A percentile compares a stretch with the other conserved stretches of the same genome.
These are phyloP conservation scores for Colletotrichum sp. DNA, from an alignment of 2,329 filamentous ascomycete genomes.

Conservation along the genomic window DNA sequence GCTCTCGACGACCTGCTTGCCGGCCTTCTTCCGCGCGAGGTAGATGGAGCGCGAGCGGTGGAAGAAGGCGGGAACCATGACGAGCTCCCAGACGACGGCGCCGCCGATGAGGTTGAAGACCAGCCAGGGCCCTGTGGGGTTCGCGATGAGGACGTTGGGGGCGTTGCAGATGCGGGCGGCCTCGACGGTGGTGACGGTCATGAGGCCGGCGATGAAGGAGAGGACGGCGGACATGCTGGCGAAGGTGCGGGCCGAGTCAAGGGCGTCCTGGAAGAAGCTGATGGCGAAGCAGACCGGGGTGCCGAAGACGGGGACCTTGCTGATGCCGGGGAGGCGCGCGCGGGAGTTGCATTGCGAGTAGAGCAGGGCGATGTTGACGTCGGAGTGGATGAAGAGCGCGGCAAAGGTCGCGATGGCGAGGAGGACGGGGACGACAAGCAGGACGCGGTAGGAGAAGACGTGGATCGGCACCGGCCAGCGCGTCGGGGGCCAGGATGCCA, in stretches of 20 bases:
- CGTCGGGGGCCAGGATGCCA: background rate
- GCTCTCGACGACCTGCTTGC: slow-evolving; percentile 21
- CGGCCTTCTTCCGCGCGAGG: slow-evolving; percentile 25
- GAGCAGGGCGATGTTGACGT: slow-evolving; percentile 57
- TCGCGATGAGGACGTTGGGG: slow-evolving; percentile 38
- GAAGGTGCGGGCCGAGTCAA: slow-evolving; percentile 43
- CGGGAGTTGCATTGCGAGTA: slow-evolving; percentile 59
- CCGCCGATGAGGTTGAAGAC: slow-evolving; percentile 55
- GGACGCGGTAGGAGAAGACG: slow-evolving; percentile 56
- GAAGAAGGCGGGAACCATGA: slow-evolving; percentile 56
- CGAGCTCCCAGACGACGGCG: slow-evolving; percentile 56
- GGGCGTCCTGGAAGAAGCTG: slow-evolving; percentile 52
- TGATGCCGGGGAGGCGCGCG: slow-evolving; percentile 48
- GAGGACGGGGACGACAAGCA: slow-evolving; percentile 55
- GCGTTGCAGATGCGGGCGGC: slow-evolving; percentile 48
- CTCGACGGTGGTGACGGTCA: slow-evolving; percentile 56
- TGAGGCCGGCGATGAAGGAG: slow-evolving; percentile 49
- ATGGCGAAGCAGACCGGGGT: slow-evolving; percentile 54
- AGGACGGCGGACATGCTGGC: slow-evolving; percentile 48
- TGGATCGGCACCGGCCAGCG: slow-evolving; percentile 52
- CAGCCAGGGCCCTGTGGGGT: slow-evolving; percentile 48
- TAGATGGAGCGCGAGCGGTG: slow-evolving; percentile 43
- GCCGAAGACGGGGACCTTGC: slow-evolving; percentile 49
- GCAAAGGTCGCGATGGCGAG: slow-evolving; percentile 47
- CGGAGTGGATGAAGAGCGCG: slow-evolving; percentile 49